Conservation (phyloP, 1,139 yeast genomes). For the Debaryomycetaceae sp. region DNA sequence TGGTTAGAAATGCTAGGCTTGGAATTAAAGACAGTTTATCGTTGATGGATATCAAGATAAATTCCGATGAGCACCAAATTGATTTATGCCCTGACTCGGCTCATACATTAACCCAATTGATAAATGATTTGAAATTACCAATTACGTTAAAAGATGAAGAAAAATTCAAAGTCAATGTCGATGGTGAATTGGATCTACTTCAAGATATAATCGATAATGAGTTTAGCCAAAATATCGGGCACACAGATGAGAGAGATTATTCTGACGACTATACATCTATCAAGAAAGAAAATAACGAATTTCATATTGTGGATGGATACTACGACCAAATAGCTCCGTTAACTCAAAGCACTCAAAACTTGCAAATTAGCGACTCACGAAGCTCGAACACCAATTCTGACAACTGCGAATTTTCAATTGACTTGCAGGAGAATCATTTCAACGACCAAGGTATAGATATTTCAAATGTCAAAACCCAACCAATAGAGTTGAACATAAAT, state of each 20-base stretch:
- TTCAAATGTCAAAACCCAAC: slow-evolving; percentile 16
- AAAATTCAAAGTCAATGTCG: slow-evolving; percentile 43
- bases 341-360: neutral
- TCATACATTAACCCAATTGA: slow-evolving; percentile 62
- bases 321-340: neutral
- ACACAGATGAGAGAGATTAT: neutral
- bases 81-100: slow-evolving; percentile 85
- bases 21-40: slow-evolving; percentile 23
- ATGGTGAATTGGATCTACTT: slow-evolving; percentile 43
- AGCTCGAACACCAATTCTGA: neutral
- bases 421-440: slow-evolving; percentile 49
- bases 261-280: neutral
- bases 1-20: slow-evolving; percentile 16
- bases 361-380: neutral
- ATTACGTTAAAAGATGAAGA: slow-evolving; percentile 55
- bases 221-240: slow-evolving; percentile 10
- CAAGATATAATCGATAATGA: slow-evolving; percentile 43
- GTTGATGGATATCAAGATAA: slow-evolving; percentile 42
- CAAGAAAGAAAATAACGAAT: neutral
- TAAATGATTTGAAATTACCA: slow-evolving; percentile 72
- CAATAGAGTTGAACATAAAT: slow-evolving; percentile 30
- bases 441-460: slow-evolving; percentile 11
- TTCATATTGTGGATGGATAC: slow-evolving; percentile 23
- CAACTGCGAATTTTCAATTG: slow-evolving; percentile 6
- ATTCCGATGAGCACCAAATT: slow-evolving; percentile 47